Conservation (phyloP, 495 filamentous ascomycete genomes). For the Talaromyces liani region DNA sequence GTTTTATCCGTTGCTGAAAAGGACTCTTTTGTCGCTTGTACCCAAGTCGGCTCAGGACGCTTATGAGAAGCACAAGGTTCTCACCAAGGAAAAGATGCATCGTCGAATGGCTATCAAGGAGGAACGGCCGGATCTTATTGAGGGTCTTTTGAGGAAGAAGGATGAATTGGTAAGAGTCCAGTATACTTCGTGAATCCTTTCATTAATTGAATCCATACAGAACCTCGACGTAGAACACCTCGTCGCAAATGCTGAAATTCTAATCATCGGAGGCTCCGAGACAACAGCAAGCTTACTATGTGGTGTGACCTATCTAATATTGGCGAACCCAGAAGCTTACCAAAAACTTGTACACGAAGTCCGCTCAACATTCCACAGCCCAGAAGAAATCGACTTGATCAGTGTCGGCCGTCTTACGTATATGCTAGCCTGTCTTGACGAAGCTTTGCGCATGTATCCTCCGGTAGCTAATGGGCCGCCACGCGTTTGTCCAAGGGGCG, state of each 20-base stretch:
- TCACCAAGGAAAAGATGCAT: conserved; percentile 30
- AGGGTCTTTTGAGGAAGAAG: conserved; percentile 39
- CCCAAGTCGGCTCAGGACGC: conserved; percentile 18
- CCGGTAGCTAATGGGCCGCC: conserved; percentile 42
- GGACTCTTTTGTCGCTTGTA: conserved; percentile 16
- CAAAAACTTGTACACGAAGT: conserved; percentile 44
- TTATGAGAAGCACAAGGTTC: conserved; percentile 24
- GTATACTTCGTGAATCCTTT: not conserved
- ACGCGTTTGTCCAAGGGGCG: conserved; percentile 35
- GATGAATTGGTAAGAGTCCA: conserved; percentile 30
- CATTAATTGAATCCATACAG: conserved; percentile 11
- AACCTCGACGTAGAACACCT: conserved; percentile 32
- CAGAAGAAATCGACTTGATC: conserved; percentile 46
- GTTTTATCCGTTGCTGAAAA: conserved; percentile 24
- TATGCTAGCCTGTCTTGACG: conserved; percentile 48
- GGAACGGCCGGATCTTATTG: conserved; percentile 39
- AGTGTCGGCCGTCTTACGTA: conserved; percentile 42
- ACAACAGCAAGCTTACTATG: conserved; percentile 53
- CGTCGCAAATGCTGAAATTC: conserved; percentile 28
- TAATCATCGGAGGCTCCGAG: conserved; percentile 50
- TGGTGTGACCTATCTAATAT: conserved; percentile 45
- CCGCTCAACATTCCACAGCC: conserved; percentile 34
- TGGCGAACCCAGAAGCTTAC: conserved; percentile 33
- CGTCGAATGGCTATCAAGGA: conserved; percentile 30
- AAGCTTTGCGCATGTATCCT: conserved; percentile 52